Evolutionary conservation across 805 yeast genomes (phyloP).

Genomic region (Lachancea kluyveri): DNA sequence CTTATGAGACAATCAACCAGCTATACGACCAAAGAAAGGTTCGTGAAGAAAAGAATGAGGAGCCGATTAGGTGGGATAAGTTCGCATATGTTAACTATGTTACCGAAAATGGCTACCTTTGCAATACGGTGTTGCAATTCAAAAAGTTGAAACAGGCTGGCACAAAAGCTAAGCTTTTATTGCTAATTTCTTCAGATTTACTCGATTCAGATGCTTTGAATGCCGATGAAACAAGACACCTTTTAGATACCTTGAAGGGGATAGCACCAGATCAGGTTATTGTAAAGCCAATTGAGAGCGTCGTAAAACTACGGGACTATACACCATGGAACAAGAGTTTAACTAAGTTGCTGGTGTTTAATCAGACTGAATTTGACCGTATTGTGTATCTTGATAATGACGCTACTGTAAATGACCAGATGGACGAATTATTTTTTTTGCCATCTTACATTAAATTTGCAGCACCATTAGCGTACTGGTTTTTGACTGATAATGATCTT

Average conservation of each 20-base stretch:
- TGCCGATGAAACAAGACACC: constrained; percentile 1
- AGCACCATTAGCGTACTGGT: constrained; percentile 36
- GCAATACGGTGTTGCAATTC: constrained; percentile 43
- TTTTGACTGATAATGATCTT: constrained; percentile 17
- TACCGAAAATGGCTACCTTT: constrained; percentile 42
- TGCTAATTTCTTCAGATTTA: constrained; percentile 32
- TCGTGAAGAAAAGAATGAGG: constrained; percentile 2
- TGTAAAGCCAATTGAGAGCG: constrained; percentile 20
- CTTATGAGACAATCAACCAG: constrained; percentile 8
- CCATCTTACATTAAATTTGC: constrained; percentile 37
- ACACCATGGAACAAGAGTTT: constrained; percentile 43
- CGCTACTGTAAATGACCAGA: constrained; percentile 30
- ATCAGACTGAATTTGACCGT: constrained; percentile 39
- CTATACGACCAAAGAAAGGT: constrained; percentile 3
- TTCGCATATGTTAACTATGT: constrained; percentile 55
- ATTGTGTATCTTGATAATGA: constrained; percentile 51
- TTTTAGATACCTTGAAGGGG: constrained; percentile 15
- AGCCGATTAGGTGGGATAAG: constrained; percentile 32
- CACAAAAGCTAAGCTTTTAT: constrained; percentile 37
- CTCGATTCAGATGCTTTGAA: constrained; percentile 11
- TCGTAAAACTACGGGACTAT: constrained; percentile 20
- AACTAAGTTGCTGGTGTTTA: constrained; percentile 46
- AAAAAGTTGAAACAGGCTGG: constrained; percentile 31
- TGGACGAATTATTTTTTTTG: constrained; percentile 43
- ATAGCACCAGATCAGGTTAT: constrained; percentile 21